Evolutionary conservation across 2,329 filamentous ascomycete species (phyloP), one percentile per base, ranked within the genome.

Genomic region (Neonectria magnoliae): DNA sequence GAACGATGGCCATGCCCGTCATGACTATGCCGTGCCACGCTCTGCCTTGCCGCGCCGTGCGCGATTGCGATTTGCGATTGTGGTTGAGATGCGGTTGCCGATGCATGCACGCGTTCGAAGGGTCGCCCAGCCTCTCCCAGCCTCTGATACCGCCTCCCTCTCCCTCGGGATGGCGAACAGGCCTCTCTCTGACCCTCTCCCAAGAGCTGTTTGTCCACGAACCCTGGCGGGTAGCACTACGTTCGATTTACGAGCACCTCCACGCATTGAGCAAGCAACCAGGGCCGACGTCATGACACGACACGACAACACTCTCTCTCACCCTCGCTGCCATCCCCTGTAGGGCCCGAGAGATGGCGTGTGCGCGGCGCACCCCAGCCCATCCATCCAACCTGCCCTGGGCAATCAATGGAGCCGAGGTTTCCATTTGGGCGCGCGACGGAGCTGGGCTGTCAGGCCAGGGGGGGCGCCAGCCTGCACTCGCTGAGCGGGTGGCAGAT

Each of bases 111-210:
- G 57, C 57, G 41, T 67, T 38, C 42, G 64, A 57, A 62, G 61
- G 60, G 47, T 50, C 61, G 54, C 64, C 57, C 61, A 36, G 42
- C 60, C 69, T 71, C 55, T 68, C 64, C 57, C 61, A 36, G 42
- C 60, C 69, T 71, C 55, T 69, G 62, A 67, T 57, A 56, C 66
- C 61, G 62, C 66, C 63, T 68, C 62, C 66, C 66, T 71, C 62
- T 71, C 62, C 62, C 64, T 73, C 71, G 68, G 68, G 65, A 72
- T 68, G 59, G 68, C 55, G 72, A 71, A 74, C 72, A 74, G 72
- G 64, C 72, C 72, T 73, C 69, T 67, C 57, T 68, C 66, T 74
- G 72, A 70, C 65, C 71, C 60, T 64, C 59, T 54, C 70, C 59
- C 71, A 52, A 62, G 27, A 65, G 62, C 58, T 66, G 65, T 64